These are phyloP conservation scores for Penicillium sp. DNA, from an alignment of 2,329 filamentous ascomycete genomes.

Conservation along the genomic window DNA sequence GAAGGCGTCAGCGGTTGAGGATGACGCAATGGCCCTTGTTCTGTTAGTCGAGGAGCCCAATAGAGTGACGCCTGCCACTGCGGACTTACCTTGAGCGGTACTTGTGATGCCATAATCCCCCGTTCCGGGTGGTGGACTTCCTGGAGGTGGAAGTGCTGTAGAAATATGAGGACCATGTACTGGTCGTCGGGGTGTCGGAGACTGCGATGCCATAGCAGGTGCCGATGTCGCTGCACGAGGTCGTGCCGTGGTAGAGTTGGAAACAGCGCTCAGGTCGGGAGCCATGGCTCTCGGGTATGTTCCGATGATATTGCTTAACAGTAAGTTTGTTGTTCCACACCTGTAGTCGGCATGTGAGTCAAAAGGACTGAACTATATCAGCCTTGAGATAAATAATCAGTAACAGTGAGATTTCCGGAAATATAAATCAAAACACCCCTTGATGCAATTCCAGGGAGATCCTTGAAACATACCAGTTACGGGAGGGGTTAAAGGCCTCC, in stretches of 20 bases:
- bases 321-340: not conserved
- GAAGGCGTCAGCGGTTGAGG: constrained; percentile 83
- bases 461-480: constrained; percentile 27
- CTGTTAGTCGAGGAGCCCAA: constrained; percentile 2
- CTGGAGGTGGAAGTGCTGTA: constrained; percentile 16
- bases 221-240: constrained; percentile 32
- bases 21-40: constrained; percentile 72
- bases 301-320: not conserved
- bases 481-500: not conserved
- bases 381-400: constrained; percentile 4
- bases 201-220: constrained; percentile 33
- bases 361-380: constrained; percentile 15
- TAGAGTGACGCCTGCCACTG: not conserved
- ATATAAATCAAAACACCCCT: constrained; percentile 27
- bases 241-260: constrained; percentile 32
- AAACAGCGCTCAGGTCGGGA: constrained; percentile 48
- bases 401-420: constrained; percentile 5
- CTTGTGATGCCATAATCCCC: constrained; percentile 39
- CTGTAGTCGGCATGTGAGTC: constrained; percentile 16
- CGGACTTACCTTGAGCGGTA: constrained; percentile 41
- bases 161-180: constrained; percentile 45
- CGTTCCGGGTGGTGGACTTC: constrained; percentile 24
- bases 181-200: constrained; percentile 44
- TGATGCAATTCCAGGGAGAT: constrained; percentile 25
- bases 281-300: constrained; percentile 27